phyloP scores from a whole-genome alignment of 2,329 filamentous ascomycete species.

The Diaporthe sp. region DNA sequence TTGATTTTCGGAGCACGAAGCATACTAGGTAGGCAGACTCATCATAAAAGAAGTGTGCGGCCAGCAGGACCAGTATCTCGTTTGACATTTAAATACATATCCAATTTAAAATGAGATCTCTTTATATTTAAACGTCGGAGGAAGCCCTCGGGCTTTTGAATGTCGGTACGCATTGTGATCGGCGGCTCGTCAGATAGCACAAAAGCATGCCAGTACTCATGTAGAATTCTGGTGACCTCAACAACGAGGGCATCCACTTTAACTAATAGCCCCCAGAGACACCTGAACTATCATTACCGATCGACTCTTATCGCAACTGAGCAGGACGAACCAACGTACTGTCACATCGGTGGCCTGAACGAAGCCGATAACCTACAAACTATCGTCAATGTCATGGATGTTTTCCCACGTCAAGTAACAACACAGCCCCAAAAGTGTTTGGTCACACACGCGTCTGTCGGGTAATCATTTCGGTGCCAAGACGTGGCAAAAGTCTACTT shows the following conservation, averaged over 20 bases:
- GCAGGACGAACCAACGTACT: background rate
- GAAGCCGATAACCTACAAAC: background rate
- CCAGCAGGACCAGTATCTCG: conserved; percentile 42
- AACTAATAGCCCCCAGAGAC: background rate
- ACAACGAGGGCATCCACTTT: background rate
- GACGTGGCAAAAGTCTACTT: background rate
- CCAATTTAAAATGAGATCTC: too few relatives aligned
- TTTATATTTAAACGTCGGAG: too few relatives aligned
- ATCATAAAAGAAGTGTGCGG: conserved; percentile 41
- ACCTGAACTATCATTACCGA: background rate
- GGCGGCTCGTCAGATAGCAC: background rate
- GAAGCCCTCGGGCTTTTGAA: background rate
- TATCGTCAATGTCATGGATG: background rate
- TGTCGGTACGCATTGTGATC: background rate
- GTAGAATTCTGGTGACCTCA: background rate
- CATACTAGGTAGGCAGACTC: conserved; percentile 13
- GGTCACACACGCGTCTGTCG: background rate
- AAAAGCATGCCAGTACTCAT: background rate
- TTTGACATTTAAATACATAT: too few relatives aligned
- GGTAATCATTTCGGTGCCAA: too few relatives aligned
- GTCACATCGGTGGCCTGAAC: conserved; percentile 1
- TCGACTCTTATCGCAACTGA: background rate
- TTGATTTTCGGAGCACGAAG: conserved; percentile 22
- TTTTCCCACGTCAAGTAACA: too few relatives aligned
- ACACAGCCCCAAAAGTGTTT: background rate